Percentiles rank a stretch among this genome's conserved stretches.
Conservation (phyloP, 78 protist species). For the Dictyostelium intermedium region DNA sequence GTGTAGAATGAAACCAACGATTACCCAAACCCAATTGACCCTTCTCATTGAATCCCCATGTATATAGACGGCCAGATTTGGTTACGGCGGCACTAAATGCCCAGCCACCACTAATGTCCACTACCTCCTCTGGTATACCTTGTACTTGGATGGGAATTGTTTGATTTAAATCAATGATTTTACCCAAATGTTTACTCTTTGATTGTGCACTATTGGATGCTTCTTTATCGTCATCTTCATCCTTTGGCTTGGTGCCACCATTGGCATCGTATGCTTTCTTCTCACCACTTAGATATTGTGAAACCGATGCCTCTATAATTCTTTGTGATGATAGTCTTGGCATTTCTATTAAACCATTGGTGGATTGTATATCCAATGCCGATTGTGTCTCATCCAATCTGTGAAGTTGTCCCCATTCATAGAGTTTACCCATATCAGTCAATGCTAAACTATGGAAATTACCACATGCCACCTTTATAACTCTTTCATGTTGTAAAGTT, state of each 20-base stretch:
- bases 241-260: constrained; percentile 5
- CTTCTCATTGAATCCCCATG: constrained; percentile 85
- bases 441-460: constrained; percentile 64
- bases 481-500: not conserved
- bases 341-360: constrained; percentile 46
- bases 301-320: constrained; percentile 46
- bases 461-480: constrained; percentile 43
- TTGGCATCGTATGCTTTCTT: constrained; percentile 25
- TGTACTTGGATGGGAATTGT: constrained; percentile 23
- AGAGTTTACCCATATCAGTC: constrained; percentile 66
- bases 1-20: constrained; percentile 51
- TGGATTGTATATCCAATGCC: not conserved
- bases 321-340: constrained; percentile 1
- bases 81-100: constrained; percentile 66
- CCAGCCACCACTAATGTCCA: constrained; percentile 65
- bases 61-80: constrained; percentile 30
- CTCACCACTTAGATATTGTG: constrained; percentile 53
- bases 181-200: constrained; percentile 30
- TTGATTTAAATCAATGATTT: constrained; percentile 50
- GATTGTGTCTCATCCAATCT: not conserved
- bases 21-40: constrained; percentile 78
- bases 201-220: not conserved
- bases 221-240: constrained; percentile 11
- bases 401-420: constrained; percentile 78
- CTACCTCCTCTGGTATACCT: not conserved